Base-by-base conservation (phyloP, 441 rosid genomes). In the Populus tomentosa region DNA sequence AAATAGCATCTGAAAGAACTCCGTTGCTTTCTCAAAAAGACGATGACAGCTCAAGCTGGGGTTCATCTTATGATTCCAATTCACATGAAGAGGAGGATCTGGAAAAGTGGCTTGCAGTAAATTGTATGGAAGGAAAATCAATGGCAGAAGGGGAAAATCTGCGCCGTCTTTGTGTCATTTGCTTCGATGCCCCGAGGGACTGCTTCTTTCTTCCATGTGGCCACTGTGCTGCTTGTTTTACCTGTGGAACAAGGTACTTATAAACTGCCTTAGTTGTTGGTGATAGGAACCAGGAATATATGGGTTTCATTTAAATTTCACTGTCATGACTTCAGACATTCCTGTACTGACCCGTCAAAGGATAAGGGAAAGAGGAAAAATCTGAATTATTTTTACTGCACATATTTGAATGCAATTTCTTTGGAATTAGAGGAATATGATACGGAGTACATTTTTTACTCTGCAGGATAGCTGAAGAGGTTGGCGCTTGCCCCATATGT, bases 151-250 rank as follows among this genome's bases (percentile, higher is more conserved):
- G 84, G 18, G 85, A 85, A 79, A 82, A 85, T 72, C 75, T 81
- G 1, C 77, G 67, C 0, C 71, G 76, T 53, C 75, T 79, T 35
- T 84, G 87, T 63, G 85, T 79, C 3, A 82, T 87, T 68, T 90
- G 94, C 80, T 86, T 77, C 66, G 88, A 86, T 80, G 79, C 89
- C 23, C 83, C 82, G 2, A 85, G 88, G 67, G 89, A 88, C 42
- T 86, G 92, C 79, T 90, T 90, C 77, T 90, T 90, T 75, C 90
- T 90, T 68, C 94, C 94, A 6, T 90, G 94, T 50, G 92, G 90
- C 24, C 94, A 90, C 70, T 84, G 86, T 64, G 89, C 85, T 6
- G 78, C 90, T 32, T 90, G 94, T 80, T 88, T 84, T 77, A 77
- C 82, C 7, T 88, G 92, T 65, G 91, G 88, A 84, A 74, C 84